Evolutionary conservation across 176 grass and related monocot genomes (phyloP).

Genomic region (Oryza meyeriana): DNA sequence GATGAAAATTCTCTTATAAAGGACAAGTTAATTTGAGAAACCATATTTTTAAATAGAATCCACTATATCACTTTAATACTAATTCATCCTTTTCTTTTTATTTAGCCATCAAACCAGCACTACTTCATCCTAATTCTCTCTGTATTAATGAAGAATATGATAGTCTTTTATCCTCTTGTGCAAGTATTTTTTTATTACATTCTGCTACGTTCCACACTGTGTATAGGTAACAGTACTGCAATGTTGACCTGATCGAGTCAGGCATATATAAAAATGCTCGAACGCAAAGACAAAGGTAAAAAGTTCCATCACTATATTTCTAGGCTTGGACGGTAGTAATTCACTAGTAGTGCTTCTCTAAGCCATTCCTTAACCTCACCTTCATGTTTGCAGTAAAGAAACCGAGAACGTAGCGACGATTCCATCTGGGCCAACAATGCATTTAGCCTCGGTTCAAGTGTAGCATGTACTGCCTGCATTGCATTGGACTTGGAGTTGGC

Average conservation of each 20-base stretch:
- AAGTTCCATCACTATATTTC: background rate
- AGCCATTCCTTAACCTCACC: background rate
- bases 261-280: background rate
- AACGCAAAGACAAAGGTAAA: conserved; percentile 20
- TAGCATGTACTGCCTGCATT: background rate
- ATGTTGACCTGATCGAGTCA: background rate
- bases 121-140: no score
- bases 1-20: no score
- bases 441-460: conserved; percentile 33
- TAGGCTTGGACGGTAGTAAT: conserved; percentile 5
- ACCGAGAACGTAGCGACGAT: conserved; percentile 33
- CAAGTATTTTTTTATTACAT: background rate
- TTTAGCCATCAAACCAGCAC: no score
- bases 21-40: no score
- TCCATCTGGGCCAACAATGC: conserved; percentile 31
- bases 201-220: background rate
- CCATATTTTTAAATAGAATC: no score
- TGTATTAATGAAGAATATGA: no score
- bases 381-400: background rate
- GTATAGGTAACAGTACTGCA: background rate
- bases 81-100: no score
- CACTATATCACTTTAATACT: no score
- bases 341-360: background rate
- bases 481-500: conserved; percentile 17
- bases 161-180: no score